Evolutionary conservation across 805 yeast genomes (phyloP), one percentile per base, ranked within the genome.

Genomic region (Yamadazyma takamatsuzukensis): DNA sequence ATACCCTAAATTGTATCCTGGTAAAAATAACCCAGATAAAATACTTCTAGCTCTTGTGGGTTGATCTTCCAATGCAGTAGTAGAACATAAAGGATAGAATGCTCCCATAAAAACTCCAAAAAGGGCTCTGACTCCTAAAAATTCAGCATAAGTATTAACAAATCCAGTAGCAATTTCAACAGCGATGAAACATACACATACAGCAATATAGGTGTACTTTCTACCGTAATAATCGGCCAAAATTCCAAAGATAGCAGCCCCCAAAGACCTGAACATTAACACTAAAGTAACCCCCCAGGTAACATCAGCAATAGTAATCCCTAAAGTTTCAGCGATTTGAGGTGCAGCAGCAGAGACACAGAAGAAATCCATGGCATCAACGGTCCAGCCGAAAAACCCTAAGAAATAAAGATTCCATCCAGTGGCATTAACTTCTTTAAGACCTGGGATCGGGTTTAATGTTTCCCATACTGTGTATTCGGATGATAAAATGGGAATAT

Each of bases 71-170:
- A 82, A 64, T 6, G 87, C 78, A 5, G 80, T 75, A 7, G 83
- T 81, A 16, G 80, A 72, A 21, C 79, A 73, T 37, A 76, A 72
- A 22, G 84, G 85, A 48, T 70, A 81, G 33, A 78, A 59, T 32
- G 86, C 87, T 25, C 87, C 88, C 84, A 80, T 78, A 29, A 78
- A 74, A 31, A 79, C 59, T 27, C 89, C 88, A 49, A 76, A 81
- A 14, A 79, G 43, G 2, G 84, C 80, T 32, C 88, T 63, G 2
- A 78, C 73, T 1, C 70, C 83, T 25, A 78, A 48, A 44, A 81
- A 81, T 51, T 77, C 80, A 30, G 53, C 31, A 48, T 68, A 78
- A 3, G 80, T 78, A 37, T 74, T 58, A 25, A 74, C 76, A 44
- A 80, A 81, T 1, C 85, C 85, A 11, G 84, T 70, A 18, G 80